Evolutionary conservation across 805 yeast species (phyloP).

Genomic region (Teunomyces tritomae): DNA sequence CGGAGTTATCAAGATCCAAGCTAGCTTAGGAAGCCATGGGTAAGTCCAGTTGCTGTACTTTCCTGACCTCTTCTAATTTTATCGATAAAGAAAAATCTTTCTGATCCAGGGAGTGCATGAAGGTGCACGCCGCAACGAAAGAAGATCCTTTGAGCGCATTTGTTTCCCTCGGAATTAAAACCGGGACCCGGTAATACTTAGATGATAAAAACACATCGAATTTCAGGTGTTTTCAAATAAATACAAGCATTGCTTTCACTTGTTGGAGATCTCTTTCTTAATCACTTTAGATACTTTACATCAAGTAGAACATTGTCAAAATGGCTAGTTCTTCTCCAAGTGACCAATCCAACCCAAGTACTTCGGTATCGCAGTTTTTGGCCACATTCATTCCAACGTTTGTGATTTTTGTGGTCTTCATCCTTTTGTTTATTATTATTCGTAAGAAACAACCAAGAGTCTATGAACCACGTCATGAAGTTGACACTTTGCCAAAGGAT

Average conservation of each 20-base stretch:
- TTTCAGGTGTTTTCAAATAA: neutral
- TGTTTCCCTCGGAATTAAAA: constrained; percentile 1
- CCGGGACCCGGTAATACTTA: neutral
- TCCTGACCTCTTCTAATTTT: neutral
- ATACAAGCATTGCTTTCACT: neutral
- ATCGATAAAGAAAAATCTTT: neutral
- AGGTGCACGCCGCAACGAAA: neutral
- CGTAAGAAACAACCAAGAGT: constrained; percentile 47
- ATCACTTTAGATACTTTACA: neutral
- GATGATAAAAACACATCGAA: constrained; percentile 1
- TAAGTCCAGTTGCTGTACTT: neutral
- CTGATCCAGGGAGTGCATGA: neutral
- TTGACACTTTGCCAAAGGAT: constrained; percentile 45
- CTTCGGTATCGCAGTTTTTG: constrained; percentile 51
- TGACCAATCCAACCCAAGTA: constrained; percentile 8
- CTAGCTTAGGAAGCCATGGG: neutral
- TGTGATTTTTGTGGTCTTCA: constrained; percentile 40
- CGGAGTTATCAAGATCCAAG: neutral
- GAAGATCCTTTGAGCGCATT: neutral
- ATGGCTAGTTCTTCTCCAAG: constrained; percentile 2
- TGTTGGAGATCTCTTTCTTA: neutral
- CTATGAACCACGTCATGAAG: constrained; percentile 50
- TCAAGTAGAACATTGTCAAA: neutral
- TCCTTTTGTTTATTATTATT: constrained; percentile 36
- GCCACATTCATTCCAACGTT: constrained; percentile 46